These are phyloP conservation scores for Starmerella sp. DNA, from an alignment of 805 yeast genomes.

Conservation along the genomic window DNA sequence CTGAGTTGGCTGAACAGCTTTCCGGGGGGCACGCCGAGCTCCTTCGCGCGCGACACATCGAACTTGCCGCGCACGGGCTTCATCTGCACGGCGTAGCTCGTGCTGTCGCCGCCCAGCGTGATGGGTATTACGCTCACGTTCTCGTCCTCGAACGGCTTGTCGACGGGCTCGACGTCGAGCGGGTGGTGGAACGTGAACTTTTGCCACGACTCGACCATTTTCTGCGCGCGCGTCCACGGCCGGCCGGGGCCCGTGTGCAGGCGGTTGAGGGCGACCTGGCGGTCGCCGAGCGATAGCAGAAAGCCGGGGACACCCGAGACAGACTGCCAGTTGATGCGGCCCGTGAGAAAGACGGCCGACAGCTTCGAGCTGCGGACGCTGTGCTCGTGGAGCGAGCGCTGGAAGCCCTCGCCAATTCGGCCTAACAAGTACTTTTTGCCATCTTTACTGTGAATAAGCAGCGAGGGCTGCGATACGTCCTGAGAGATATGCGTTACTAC, in stretches of 20 bases:
- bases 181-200: constrained; percentile 66
- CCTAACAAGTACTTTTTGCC: constrained; percentile 63
- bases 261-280: constrained; percentile 1
- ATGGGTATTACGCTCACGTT: constrained; percentile 23
- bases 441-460: constrained; percentile 37
- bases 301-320: constrained; percentile 90
- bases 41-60: constrained; percentile 49
- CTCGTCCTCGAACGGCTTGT: constrained; percentile 20
- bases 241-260: constrained; percentile 31
- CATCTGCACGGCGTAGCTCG: constrained; percentile 59
- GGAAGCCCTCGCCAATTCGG: constrained; percentile 74
- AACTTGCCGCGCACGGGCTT: constrained; percentile 69
- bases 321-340: constrained; percentile 63
- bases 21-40: constrained; percentile 60
- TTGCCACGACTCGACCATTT: constrained; percentile 70
- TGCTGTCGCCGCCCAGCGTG: constrained; percentile 9
- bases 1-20: constrained; percentile 47
- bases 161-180: constrained; percentile 38
- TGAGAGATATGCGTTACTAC: constrained; percentile 34
- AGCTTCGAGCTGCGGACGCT: constrained; percentile 48
- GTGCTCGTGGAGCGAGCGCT: constrained; percentile 56
- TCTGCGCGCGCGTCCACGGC: constrained; percentile 33
- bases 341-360: constrained; percentile 63
- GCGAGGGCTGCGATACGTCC: constrained; percentile 39
- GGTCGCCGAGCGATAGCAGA: constrained; percentile 64